These are phyloP conservation scores for Wickerhamiella australiensis DNA, from an alignment of 805 yeast genomes.

Conservation along the genomic window DNA sequence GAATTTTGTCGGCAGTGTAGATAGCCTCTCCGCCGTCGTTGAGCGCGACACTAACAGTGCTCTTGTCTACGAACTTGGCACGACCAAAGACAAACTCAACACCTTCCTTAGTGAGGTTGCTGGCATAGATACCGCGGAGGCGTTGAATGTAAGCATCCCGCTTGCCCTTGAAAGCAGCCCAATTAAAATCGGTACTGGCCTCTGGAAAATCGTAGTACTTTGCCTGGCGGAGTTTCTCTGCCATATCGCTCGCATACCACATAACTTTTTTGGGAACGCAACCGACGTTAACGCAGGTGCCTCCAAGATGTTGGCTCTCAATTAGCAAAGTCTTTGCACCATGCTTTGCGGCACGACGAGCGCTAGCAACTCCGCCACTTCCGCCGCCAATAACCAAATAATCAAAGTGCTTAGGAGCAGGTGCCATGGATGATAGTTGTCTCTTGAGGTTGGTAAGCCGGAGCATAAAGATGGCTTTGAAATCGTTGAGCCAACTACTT, in stretches of 20 bases:
- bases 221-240: slow-evolving; percentile 61
- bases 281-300: slow-evolving; percentile 98
- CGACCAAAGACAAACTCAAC: slow-evolving; percentile 79
- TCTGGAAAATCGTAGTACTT: slow-evolving; percentile 70
- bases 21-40: slow-evolving; percentile 46
- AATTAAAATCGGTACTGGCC: slow-evolving; percentile 53
- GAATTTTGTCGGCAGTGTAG: slow-evolving; percentile 68
- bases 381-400: slow-evolving; percentile 98
- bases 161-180: slow-evolving; percentile 71
- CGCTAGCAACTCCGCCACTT: slow-evolving; percentile 97
- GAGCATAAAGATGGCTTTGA: neutral
- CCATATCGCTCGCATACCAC: slow-evolving; percentile 96
- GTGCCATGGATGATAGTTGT: slow-evolving; percentile 38
- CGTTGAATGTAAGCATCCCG: slow-evolving; percentile 85
- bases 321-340: slow-evolving; percentile 81
- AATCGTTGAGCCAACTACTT: neutral
- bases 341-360: slow-evolving; percentile 83
- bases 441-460: slow-evolving; percentile 10
- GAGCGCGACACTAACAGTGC: slow-evolving; percentile 59
- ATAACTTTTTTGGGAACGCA: slow-evolving; percentile 98
- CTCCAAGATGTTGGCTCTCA: slow-evolving; percentile 78
- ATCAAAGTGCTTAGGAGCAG: slow-evolving; percentile 51
- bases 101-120: slow-evolving; percentile 75
- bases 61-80: slow-evolving; percentile 51
- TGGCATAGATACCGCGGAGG: slow-evolving; percentile 85